A percentile compares a stretch with the other conserved stretches of the same genome.
Evolutionary conservation across 257 asterid species (phyloP).

Genomic region (Pogostemon cablin): DNA sequence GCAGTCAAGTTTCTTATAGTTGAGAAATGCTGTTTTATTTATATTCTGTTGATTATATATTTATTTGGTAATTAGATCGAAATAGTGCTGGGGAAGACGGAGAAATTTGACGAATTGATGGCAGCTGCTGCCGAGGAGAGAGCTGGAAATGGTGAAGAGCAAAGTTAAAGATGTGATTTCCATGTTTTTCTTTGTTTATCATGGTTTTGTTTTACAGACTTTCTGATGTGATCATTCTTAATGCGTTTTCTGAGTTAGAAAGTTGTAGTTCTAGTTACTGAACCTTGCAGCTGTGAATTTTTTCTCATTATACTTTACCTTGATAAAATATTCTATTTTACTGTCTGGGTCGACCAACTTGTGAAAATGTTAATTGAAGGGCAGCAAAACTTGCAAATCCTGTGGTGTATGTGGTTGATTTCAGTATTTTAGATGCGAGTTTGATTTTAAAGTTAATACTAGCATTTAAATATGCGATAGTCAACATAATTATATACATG

Average conservation of each 20-base stretch:
- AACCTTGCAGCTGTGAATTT: slow-evolving; percentile 31
- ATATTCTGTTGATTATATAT: slow-evolving; percentile 2
- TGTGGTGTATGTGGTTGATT: too few species aligned
- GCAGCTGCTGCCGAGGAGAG: slow-evolving; percentile 58
- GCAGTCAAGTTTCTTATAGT: background rate
- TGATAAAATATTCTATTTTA: too few species aligned
- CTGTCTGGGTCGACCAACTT: too few species aligned
- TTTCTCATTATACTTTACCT: slow-evolving; percentile 23
- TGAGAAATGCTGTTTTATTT: background rate
- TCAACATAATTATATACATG: too few species aligned
- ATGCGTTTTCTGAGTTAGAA: slow-evolving; percentile 24
- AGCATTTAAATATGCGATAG: too few species aligned
- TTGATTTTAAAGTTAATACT: too few species aligned
- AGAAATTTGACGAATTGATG: slow-evolving; percentile 55
- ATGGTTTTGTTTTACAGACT: slow-evolving; percentile 34
- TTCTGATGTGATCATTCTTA: slow-evolving; percentile 22
- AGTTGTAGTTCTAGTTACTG: slow-evolving; percentile 31
- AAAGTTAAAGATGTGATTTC: slow-evolving; percentile 37
- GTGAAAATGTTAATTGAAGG: too few species aligned
- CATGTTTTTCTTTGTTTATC: slow-evolving; percentile 6
- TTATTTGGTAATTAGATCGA: slow-evolving; percentile 45
- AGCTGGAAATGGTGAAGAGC: slow-evolving; percentile 43
- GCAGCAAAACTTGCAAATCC: too few species aligned
- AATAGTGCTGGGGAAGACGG: slow-evolving; percentile 55
- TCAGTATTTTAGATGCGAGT: too few species aligned